phyloP scores from a whole-genome alignment of 2,329 filamentous ascomycete genomes.

The Cordyceps militaris region DNA sequence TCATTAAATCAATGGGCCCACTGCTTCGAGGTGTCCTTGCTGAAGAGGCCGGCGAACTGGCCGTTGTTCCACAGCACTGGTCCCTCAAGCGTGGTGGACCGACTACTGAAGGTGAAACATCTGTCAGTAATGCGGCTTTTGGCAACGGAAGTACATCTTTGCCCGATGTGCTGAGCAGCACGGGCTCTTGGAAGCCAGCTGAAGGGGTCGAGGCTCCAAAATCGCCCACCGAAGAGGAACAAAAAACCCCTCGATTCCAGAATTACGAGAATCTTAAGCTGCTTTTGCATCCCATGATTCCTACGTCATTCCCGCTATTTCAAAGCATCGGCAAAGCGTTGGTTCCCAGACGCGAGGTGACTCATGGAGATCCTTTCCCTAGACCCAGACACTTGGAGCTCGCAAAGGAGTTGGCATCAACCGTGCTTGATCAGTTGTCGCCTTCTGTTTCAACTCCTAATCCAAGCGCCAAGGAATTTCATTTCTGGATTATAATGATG shows the following conservation, averaged over 20 bases:
- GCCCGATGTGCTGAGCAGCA: constrained; percentile 25
- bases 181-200: constrained; percentile 22
- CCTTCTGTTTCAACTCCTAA: constrained; percentile 35
- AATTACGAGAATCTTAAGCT: constrained; percentile 75
- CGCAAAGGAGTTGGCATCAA: constrained; percentile 61
- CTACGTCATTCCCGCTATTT: constrained; percentile 76
- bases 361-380: constrained; percentile 51
- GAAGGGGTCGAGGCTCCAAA: constrained; percentile 21
- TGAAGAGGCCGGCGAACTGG: constrained; percentile 73
- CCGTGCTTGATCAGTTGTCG: constrained; percentile 61
- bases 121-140: constrained; percentile 17
- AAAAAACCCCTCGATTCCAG: constrained; percentile 42
- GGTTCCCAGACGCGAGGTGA: constrained; percentile 59
- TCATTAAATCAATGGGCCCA: constrained; percentile 69
- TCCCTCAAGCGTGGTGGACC: constrained; percentile 29
- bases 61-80: constrained; percentile 66
- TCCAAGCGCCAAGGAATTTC: constrained; percentile 57
- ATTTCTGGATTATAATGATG: constrained; percentile 76
- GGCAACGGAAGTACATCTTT: constrained; percentile 26
- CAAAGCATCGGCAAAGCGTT: constrained; percentile 79
- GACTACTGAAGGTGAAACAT: constrained; percentile 17
- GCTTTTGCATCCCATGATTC: constrained; percentile 70
- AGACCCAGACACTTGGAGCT: constrained; percentile 48
- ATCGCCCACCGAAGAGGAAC: constrained; percentile 38
- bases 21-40: constrained; percentile 74